Conservation (phyloP, 441 rosid species). For the Corymbia citriodora region DNA sequence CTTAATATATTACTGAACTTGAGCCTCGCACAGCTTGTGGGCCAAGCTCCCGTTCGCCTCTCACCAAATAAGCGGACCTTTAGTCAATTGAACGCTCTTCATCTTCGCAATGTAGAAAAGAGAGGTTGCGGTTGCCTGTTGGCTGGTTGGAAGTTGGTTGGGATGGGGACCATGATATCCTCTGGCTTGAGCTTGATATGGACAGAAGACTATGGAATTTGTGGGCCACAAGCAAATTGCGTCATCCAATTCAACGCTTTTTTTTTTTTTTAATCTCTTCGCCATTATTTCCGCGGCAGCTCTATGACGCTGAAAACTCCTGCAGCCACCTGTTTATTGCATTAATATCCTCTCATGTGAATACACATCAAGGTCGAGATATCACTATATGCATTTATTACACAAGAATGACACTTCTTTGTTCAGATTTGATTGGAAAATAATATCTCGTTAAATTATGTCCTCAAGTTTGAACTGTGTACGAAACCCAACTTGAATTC, state of each 20-base stretch:
- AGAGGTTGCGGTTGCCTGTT: not conserved
- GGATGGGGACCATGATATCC: not conserved
- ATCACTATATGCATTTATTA: too few relatives aligned
- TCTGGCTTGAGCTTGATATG: not conserved
- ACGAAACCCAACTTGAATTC: too few relatives aligned
- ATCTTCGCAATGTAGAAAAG: not conserved
- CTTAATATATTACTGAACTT: too few relatives aligned
- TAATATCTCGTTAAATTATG: too few relatives aligned
- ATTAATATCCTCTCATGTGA: too few relatives aligned
- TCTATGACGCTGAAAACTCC: not conserved
- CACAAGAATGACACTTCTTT: too few relatives aligned
- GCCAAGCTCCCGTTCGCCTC: not conserved
- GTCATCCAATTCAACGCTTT: not conserved
- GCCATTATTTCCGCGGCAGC: not conserved
- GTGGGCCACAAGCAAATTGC: not conserved
- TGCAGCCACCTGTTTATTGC: not conserved
- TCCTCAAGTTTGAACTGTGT: too few relatives aligned
- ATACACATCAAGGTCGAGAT: too few relatives aligned
- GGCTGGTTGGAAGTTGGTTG: not conserved
- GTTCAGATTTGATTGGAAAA: too few relatives aligned
- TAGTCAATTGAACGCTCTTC: not conserved
- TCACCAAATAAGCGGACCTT: not conserved
- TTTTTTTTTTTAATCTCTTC: not conserved
- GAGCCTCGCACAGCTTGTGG: too few relatives aligned
- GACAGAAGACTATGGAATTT: not conserved